A percentile compares a stretch with the other conserved stretches of the same genome.
Conservation (phyloP, 1,139 yeast genomes). For the Arxiozyma heterogenica region DNA sequence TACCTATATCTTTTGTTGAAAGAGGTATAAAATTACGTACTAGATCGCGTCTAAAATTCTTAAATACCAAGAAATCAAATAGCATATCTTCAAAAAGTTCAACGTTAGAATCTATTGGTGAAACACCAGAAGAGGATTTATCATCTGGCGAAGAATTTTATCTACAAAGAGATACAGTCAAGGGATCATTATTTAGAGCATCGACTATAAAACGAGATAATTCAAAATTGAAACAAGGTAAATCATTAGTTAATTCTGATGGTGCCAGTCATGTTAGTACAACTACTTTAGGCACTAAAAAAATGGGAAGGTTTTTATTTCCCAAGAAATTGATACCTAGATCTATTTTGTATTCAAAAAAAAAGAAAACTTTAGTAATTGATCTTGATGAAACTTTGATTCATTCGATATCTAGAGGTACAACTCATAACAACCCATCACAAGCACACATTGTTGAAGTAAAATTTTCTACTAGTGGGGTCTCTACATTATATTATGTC, state of each 20-base stretch:
- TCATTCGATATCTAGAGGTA: constrained; percentile 73
- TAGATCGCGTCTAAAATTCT: constrained; percentile 3
- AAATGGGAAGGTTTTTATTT: constrained; percentile 34
- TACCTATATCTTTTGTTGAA: constrained; percentile 41
- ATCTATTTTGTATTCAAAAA: constrained; percentile 30
- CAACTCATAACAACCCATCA: constrained; percentile 38
- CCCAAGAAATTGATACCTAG: constrained; percentile 37
- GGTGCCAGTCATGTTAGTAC: constrained; percentile 3
- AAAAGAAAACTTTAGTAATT: constrained; percentile 62
- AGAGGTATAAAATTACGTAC: constrained; percentile 15
- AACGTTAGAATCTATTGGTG: constrained; percentile 6
- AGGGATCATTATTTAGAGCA: constrained; percentile 22
- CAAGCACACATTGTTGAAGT: constrained; percentile 72
- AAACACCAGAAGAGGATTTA: constrained; percentile 21
- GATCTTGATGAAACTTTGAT: constrained; percentile 92
- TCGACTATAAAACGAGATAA: constrained; percentile 5
- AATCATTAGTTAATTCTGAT: constrained; percentile 2
- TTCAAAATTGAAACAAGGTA: background rate
- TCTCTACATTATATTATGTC: constrained; percentile 76
- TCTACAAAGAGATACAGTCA: constrained; percentile 24
- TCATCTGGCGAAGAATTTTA: constrained; percentile 25
- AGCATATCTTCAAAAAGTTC: background rate
- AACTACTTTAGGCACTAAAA: constrained; percentile 21
- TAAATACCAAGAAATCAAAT: background rate
- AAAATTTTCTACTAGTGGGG: constrained; percentile 39